A percentile compares a stretch with the other conserved stretches of the same genome.
These are phyloP conservation scores for Cercospora brassicicola DNA, from an alignment of 2,329 filamentous ascomycete species.

Conservation along the genomic window DNA sequence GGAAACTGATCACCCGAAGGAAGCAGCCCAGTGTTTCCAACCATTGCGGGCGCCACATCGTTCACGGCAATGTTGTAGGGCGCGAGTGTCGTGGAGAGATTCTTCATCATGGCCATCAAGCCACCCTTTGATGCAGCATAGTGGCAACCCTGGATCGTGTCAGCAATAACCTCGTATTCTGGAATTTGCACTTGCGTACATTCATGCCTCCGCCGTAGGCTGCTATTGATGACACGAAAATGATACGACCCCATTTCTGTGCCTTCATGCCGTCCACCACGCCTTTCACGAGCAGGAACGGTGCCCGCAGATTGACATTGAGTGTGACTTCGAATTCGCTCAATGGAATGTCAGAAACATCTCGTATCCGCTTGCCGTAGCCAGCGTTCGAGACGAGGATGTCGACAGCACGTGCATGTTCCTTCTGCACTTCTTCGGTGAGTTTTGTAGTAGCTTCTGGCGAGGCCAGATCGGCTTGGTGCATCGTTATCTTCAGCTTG, in stretches of 20 bases:
- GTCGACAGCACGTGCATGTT: slow-evolving; percentile 58
- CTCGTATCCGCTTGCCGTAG: slow-evolving; percentile 61
- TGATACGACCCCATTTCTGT: slow-evolving; percentile 62
- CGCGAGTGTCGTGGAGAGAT: slow-evolving; percentile 60
- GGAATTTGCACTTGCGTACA: slow-evolving; percentile 47
- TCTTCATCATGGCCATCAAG: slow-evolving; percentile 63
- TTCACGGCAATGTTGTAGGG: slow-evolving; percentile 65
- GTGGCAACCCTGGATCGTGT: slow-evolving; percentile 26
- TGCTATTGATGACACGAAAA: slow-evolving; percentile 65
- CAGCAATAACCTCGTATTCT: slow-evolving; percentile 4
- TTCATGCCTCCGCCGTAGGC: slow-evolving; percentile 65
- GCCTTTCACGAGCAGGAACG: slow-evolving; percentile 62
- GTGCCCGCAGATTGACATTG: slow-evolving; percentile 61
- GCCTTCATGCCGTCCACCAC: slow-evolving; percentile 61
- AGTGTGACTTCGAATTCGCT: slow-evolving; percentile 66
- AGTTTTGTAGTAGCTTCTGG: slow-evolving; percentile 55
- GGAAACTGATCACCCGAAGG: slow-evolving; percentile 52
- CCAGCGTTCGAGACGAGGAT: slow-evolving; percentile 68
- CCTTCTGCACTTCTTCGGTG: slow-evolving; percentile 54
- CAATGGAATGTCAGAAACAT: slow-evolving; percentile 57
- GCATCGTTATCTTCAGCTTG: slow-evolving; percentile 51
- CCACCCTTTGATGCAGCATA: slow-evolving; percentile 43
- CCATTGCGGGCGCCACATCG: slow-evolving; percentile 68
- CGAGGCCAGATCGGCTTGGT: slow-evolving; percentile 59
- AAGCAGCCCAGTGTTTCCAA: slow-evolving; percentile 57